These are phyloP conservation scores for Cardamine occulta DNA, from an alignment of 345 rosid genomes.

Conservation along the genomic window DNA sequence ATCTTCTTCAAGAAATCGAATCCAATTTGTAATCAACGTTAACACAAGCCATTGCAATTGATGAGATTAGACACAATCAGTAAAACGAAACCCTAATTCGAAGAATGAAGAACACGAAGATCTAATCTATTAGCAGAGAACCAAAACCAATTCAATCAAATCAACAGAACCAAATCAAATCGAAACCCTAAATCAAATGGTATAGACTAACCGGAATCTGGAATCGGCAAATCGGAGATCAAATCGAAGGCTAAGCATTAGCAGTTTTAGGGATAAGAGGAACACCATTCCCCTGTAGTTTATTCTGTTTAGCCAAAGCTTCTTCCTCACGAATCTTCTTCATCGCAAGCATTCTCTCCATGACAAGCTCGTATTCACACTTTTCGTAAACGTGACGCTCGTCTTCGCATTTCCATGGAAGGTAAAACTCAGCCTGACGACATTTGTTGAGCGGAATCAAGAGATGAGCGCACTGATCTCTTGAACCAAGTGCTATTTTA, in stretches of 20 bases:
- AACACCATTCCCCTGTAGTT: slow-evolving; percentile 48
- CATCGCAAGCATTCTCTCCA: slow-evolving; percentile 99
- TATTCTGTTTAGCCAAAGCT: slow-evolving; percentile 60
- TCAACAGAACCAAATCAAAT: neutral
- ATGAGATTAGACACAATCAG: neutral
- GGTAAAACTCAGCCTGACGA: slow-evolving; percentile 88
- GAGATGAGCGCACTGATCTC: slow-evolving; percentile 96
- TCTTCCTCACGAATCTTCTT: slow-evolving; percentile 92
- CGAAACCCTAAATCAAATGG: neutral
- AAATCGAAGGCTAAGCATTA: slow-evolving; percentile 54
- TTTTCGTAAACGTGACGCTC: slow-evolving; percentile 95
- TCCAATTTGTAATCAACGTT: neutral
- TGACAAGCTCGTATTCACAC: slow-evolving; percentile 97
- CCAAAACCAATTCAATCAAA: slow-evolving; percentile 23
- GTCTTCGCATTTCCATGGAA: slow-evolving; percentile 97
- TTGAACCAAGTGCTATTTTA: slow-evolving; percentile 75
- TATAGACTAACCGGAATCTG: slow-evolving; percentile 42
- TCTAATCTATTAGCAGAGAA: neutral
- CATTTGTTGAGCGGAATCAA: slow-evolving; percentile 97
- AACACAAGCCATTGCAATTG: neutral
- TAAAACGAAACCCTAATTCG: slow-evolving; percentile 30
- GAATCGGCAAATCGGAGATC: slow-evolving; percentile 24
- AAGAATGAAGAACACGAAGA: neutral
- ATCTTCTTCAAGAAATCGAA: neutral
- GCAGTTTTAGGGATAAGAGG: slow-evolving; percentile 91